These are phyloP conservation scores for Wickerhamomyces sp. DNA, from an alignment of 1,139 yeast genomes.

Conservation along the genomic window DNA sequence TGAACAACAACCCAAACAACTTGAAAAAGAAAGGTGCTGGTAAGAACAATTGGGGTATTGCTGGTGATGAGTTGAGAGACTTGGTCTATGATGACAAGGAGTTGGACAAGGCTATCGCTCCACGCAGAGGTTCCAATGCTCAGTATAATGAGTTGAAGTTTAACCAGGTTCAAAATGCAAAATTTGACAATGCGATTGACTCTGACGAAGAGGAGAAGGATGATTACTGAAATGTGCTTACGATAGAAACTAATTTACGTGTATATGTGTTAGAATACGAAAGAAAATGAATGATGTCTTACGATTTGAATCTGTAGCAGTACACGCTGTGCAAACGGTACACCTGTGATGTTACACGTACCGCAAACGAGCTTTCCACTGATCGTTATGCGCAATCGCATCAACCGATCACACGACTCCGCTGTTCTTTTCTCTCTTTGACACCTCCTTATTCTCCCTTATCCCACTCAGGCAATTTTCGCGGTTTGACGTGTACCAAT, in stretches of 20 bases:
- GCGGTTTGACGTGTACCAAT: neutral
- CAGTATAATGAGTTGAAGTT: slow-evolving; percentile 30
- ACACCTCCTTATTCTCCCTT: neutral
- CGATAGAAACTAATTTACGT: neutral
- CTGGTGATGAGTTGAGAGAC: slow-evolving; percentile 58
- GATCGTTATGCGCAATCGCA: too few relatives aligned
- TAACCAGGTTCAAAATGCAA: slow-evolving; percentile 19
- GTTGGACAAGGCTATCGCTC: slow-evolving; percentile 33
- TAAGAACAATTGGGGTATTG: slow-evolving; percentile 63
- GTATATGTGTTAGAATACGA: neutral
- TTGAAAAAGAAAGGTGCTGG: slow-evolving; percentile 84
- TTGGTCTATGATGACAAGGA: slow-evolving; percentile 33
- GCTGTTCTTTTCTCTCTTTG: too few relatives aligned
- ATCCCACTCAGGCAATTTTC: neutral
- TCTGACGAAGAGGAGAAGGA: too few relatives aligned
- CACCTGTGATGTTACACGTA: too few relatives aligned
- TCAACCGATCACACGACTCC: too few relatives aligned
- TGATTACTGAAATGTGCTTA: too few relatives aligned
- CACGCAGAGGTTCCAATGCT: slow-evolving; percentile 39
- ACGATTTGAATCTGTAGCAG: too few relatives aligned
- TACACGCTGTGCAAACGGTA: too few relatives aligned
- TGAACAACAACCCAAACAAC: slow-evolving; percentile 61
- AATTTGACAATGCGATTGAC: slow-evolving; percentile 1
- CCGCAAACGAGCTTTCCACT: too few relatives aligned
- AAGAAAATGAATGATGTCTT: too few relatives aligned